phyloP scores from a whole-genome alignment of 202 grass and related monocot species.

The Alloteropsis angusta region DNA sequence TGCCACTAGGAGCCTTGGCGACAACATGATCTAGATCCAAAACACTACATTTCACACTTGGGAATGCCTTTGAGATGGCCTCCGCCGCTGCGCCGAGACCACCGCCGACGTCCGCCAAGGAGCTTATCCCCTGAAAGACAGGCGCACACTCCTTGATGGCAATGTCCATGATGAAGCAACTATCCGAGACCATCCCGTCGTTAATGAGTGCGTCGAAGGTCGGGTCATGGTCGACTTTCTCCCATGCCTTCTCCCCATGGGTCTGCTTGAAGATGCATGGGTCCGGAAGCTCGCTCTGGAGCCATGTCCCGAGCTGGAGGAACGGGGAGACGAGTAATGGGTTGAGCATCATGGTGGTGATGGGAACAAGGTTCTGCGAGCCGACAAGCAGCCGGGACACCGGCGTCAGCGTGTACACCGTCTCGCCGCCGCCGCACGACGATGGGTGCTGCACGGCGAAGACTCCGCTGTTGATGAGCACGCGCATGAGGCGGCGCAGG shows the following conservation, averaged over 20 bases:
- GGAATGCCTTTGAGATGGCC: not conserved
- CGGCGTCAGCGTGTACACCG: conserved; percentile 32
- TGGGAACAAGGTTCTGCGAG: not conserved
- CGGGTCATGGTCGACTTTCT: not conserved
- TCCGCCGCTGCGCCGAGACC: not conserved
- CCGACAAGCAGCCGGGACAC: conserved; percentile 25
- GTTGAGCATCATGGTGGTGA: not conserved
- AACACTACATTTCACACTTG: not conserved
- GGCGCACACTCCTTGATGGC: not conserved
- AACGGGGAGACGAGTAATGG: not conserved
- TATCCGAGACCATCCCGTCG: not conserved
- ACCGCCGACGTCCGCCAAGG: not conserved
- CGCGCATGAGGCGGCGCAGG: conserved; percentile 19
- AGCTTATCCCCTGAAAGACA: not conserved
- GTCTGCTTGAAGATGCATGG: not conserved
- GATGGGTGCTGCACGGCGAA: not conserved
- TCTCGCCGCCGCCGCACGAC: not conserved
- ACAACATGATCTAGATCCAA: not conserved
- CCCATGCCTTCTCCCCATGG: not conserved
- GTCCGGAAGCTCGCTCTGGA: not conserved
- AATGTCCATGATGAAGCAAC: not conserved
- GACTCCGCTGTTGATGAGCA: no score
- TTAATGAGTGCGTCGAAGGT: not conserved
- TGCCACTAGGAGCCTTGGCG: not conserved
- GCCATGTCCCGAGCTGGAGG: conserved; percentile 12